phyloP scores from a whole-genome alignment of 73 alveolate genomes.

The Paramecium bursaria region DNA sequence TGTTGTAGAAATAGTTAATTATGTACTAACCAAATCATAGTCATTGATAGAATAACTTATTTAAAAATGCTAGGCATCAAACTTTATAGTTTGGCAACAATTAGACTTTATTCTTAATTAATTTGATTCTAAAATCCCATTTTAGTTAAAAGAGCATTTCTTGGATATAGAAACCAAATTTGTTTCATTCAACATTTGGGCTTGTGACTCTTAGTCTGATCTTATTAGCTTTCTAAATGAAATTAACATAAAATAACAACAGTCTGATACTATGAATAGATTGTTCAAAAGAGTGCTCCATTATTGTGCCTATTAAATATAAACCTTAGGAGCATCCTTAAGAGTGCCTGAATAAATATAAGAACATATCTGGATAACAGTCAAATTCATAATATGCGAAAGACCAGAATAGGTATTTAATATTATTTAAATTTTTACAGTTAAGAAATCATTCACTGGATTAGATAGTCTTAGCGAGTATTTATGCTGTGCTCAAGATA shows the following conservation, averaged over 20 bases:
- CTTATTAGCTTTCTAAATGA: constrained; percentile 39
- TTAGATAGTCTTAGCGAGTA: constrained; percentile 46
- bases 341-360: constrained; percentile 15
- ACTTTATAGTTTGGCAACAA: constrained; percentile 45
- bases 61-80: constrained; percentile 16
- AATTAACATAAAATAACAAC: constrained; percentile 20
- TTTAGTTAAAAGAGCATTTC: constrained; percentile 30
- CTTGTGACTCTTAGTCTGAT: constrained; percentile 42
- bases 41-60: constrained; percentile 3
- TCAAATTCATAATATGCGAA: constrained; percentile 27
- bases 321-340: neutral
- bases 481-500: constrained; percentile 39
- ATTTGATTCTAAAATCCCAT: constrained; percentile 52
- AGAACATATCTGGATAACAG: constrained; percentile 51
- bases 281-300: constrained; percentile 30
- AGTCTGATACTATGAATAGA: constrained; percentile 32
- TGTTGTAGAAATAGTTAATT: constrained; percentile 19
- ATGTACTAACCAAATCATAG: constrained; percentile 5
- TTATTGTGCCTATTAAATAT: constrained; percentile 57
- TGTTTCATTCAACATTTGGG: constrained; percentile 25
- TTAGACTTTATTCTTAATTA: constrained; percentile 34
- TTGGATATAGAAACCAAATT: constrained; percentile 42
- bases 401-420: too few relatives aligned
- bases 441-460: constrained; percentile 53
- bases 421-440: too few relatives aligned